Percentiles rank a stretch among this genome's conserved stretches.
These are phyloP conservation scores for Eimeria maxima DNA, from an alignment of 169 alveolate genomes.

Conservation along the genomic window DNA sequence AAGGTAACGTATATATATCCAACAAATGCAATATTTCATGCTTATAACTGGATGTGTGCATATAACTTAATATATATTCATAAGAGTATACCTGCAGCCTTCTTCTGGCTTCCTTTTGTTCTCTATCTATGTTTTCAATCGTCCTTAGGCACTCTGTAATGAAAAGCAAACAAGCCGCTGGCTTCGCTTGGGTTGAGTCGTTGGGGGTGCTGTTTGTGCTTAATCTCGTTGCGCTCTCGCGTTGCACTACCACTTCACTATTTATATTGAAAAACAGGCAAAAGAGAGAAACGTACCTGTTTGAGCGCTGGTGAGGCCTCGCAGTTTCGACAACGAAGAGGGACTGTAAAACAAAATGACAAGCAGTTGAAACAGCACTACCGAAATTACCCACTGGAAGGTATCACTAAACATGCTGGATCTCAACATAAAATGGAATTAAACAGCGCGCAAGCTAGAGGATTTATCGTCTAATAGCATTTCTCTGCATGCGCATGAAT, in stretches of 20 bases:
- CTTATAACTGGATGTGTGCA: neutral
- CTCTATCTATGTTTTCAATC: neutral
- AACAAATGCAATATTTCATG: neutral
- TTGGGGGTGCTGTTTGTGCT: neutral
- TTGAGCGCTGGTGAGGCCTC: slow-evolving; percentile 38
- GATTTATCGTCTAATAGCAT: too few species aligned
- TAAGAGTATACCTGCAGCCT: slow-evolving; percentile 40
- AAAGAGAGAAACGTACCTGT: neutral
- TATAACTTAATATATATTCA: too few species aligned
- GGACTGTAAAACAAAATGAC: neutral
- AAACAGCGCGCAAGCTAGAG: too few species aligned
- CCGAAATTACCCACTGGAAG: neutral
- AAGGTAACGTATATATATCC: neutral
- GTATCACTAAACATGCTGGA: neutral
- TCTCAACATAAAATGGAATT: too few species aligned
- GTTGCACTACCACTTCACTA: neutral
- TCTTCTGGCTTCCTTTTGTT: slow-evolving; percentile 30
- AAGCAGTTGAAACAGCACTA: neutral
- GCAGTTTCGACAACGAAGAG: slow-evolving; percentile 25
- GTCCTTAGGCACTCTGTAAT: slow-evolving; percentile 11
- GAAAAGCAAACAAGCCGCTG: neutral
- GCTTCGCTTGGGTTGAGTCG: neutral
- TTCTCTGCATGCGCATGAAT: too few species aligned
- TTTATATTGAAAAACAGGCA: neutral
- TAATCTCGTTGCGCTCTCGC: too few species aligned